These are phyloP conservation scores for Salix suchowensis DNA, from an alignment of 345 rosid genomes.

Conservation along the genomic window DNA sequence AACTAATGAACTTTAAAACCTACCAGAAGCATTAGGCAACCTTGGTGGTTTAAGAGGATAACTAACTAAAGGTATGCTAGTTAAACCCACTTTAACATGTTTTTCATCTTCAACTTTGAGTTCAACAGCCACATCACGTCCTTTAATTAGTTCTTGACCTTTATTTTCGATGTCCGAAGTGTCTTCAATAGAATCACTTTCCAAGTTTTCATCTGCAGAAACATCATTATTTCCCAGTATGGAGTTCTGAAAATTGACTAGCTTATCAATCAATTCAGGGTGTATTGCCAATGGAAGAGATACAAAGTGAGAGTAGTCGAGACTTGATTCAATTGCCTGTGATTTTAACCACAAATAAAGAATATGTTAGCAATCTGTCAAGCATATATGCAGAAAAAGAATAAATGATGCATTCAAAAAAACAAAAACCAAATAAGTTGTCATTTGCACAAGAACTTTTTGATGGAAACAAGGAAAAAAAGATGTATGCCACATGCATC, in stretches of 20 bases:
- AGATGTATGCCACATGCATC: neutral
- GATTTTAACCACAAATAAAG: neutral
- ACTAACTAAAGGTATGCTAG: slow-evolving; percentile 57
- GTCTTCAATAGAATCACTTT: slow-evolving; percentile 38
- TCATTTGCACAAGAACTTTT: neutral
- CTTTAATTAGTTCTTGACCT: slow-evolving; percentile 21
- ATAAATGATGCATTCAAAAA: neutral
- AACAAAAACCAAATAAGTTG: neutral
- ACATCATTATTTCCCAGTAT: slow-evolving; percentile 40
- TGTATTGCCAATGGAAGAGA: slow-evolving; percentile 88
- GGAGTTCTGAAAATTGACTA: slow-evolving; percentile 60
- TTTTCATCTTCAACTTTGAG: slow-evolving; percentile 45
- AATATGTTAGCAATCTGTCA: neutral
- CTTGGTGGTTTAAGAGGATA: slow-evolving; percentile 55
- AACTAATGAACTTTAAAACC: neutral
- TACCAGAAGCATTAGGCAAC: slow-evolving; percentile 51
- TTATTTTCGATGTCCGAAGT: slow-evolving; percentile 21
- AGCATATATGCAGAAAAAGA: neutral
- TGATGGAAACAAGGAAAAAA: neutral
- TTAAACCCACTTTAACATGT: slow-evolving; percentile 43
- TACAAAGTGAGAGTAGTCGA: slow-evolving; percentile 81
- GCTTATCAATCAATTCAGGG: slow-evolving; percentile 71
- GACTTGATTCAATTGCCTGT: slow-evolving; percentile 59
- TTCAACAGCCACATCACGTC: slow-evolving; percentile 34
- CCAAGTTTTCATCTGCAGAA: slow-evolving; percentile 20